Evolutionary conservation across 176 grass and related monocot genomes (phyloP).

Genomic region (Hsuehochloa calcarea): DNA sequence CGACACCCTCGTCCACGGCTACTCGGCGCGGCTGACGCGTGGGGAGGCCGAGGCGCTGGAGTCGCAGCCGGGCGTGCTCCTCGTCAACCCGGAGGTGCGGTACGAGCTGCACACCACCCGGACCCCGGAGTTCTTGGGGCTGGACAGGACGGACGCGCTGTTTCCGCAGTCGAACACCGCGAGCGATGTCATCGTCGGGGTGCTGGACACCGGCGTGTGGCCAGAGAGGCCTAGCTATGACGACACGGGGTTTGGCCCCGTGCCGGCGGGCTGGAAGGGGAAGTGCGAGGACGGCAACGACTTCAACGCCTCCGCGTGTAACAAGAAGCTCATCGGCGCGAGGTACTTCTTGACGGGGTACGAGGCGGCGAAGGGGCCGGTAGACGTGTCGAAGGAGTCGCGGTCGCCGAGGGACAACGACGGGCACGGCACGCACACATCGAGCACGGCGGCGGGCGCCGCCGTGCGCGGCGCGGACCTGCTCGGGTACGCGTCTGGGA

Average conservation of each 20-base stretch:
- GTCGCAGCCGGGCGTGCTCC: slow-evolving; percentile 57
- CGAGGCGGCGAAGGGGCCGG: slow-evolving; percentile 77
- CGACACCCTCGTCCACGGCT: slow-evolving; percentile 74
- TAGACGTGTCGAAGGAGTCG: slow-evolving; percentile 72
- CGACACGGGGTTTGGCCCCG: slow-evolving; percentile 62
- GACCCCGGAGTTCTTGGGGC: slow-evolving; percentile 73
- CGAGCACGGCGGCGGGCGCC: slow-evolving; percentile 70
- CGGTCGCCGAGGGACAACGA: slow-evolving; percentile 89
- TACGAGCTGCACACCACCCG: slow-evolving; percentile 94
- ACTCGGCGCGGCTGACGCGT: slow-evolving; percentile 65
- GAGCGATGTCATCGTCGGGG: slow-evolving; percentile 70
- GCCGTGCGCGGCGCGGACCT: slow-evolving; percentile 55
- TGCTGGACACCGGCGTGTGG: slow-evolving; percentile 93
- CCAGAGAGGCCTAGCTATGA: slow-evolving; percentile 82
- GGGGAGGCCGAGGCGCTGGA: slow-evolving; percentile 62
- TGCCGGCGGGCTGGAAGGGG: slow-evolving; percentile 79
- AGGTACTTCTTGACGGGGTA: slow-evolving; percentile 72
- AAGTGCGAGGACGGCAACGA: slow-evolving; percentile 71
- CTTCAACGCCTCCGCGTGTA: slow-evolving; percentile 75
- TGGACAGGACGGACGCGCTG: slow-evolving; percentile 45
- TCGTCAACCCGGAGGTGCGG: slow-evolving; percentile 74
- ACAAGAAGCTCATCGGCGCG: slow-evolving; percentile 83
- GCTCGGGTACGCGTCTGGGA: slow-evolving; percentile 69
- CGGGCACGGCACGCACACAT: slow-evolving; percentile 92
- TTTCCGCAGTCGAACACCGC: slow-evolving; percentile 48